These are phyloP conservation scores for Ormosia emarginata DNA, from an alignment of 306 rosid species.

Conservation along the genomic window DNA sequence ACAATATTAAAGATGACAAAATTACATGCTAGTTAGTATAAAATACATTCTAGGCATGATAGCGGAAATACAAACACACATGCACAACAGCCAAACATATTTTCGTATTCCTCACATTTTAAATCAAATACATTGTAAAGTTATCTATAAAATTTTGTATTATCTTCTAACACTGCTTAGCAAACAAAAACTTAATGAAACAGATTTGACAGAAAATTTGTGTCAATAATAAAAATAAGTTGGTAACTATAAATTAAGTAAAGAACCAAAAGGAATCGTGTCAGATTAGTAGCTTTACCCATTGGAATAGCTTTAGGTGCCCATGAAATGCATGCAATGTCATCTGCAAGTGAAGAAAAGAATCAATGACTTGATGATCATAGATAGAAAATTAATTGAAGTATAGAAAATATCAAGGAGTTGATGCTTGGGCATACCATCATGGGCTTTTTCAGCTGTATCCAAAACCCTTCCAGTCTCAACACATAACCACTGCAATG, in stretches of 20 bases:
- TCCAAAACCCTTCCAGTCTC: conserved; percentile 89
- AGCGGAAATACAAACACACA: neutral
- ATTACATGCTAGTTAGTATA: neutral
- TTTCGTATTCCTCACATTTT: neutral
- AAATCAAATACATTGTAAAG: neutral
- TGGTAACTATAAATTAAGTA: neutral
- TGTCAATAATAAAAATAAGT: neutral
- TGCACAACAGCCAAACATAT: neutral
- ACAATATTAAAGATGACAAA: neutral
- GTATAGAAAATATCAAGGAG: neutral
- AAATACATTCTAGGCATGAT: neutral
- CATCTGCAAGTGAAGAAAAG: conserved; percentile 55
- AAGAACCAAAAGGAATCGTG: neutral
- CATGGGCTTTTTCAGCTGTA: conserved; percentile 94
- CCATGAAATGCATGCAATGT: conserved; percentile 85
- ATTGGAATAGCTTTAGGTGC: conserved; percentile 60
- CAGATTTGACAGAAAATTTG: neutral
- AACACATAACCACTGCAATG: conserved; percentile 82
- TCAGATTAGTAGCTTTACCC: conserved; percentile 48
- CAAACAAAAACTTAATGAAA: neutral
- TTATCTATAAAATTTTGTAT: neutral
- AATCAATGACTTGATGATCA: neutral
- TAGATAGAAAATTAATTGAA: neutral
- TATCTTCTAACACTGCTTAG: neutral
- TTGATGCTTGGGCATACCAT: conserved; percentile 49